Base-by-base conservation (phyloP, 83 land plant genomes). In the Thuja plicata region DNA sequence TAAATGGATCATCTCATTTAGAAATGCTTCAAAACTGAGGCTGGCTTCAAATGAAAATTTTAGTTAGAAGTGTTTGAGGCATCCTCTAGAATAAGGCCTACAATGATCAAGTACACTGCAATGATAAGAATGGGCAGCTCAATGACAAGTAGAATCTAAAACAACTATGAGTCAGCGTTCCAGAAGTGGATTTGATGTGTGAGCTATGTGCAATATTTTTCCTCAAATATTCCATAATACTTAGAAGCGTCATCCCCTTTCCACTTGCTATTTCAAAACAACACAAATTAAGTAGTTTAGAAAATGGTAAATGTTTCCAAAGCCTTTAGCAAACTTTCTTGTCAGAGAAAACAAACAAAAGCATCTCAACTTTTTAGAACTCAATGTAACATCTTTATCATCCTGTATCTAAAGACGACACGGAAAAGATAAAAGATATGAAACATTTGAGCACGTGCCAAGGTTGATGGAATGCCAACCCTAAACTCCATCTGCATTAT, bases 11-110 rank as follows among this genome's bases (percentile, higher is more conserved):
- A 3, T 2, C n/a, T 11, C 84, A 48, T 30, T 45, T 45, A 11
- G n/a, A 83, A 45, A 83, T 48, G 57, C 57, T 83, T 83, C 84
- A 83, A 50, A 83, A 83, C 15, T 34, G 17, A 48, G 37, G 35
- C 35, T 83, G 30, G 35, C 85, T 83, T 8, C 35, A 46, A 45
- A 48, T 46, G 54, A 32, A 45, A 83, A n/a, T 5, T n/a, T 45
- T 30, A 17, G 6, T 0, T 13, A 13, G 16, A 32, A 30, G 45
- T 30, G 8, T 45, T 83, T 34, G 27, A 83, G 35, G 37, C 55
- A 0, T 32, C 30, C 55, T 50, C 55, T 30, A 46, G 55, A 38
- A 82, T 30, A 45, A 24, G 57, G 12, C 34, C 13, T 83, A 83
- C 6, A 83, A 48, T 40, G 85, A 83, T 83, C 85, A 83, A 83